Conservation (phyloP, 2,329 filamentous ascomycete genomes). For the Piedraia hortae region DNA sequence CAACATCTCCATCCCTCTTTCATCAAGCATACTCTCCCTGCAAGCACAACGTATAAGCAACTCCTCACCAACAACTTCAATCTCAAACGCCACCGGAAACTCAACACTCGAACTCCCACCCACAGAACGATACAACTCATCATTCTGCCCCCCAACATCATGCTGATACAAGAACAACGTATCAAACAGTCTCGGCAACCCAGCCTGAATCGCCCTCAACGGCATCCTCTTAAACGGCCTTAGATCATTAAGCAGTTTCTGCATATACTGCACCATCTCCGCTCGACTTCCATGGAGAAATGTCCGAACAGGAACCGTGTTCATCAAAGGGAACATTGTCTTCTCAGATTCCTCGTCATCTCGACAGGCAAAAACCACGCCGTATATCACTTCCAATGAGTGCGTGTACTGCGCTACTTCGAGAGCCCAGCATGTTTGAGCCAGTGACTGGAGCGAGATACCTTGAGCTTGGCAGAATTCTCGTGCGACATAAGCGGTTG, state of each 20-base stretch:
- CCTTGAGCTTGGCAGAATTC: slow-evolving; percentile 36
- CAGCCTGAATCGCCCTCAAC: slow-evolving; percentile 38
- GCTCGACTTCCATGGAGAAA: slow-evolving; percentile 39
- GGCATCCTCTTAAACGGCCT: slow-evolving; percentile 52
- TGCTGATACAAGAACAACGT: slow-evolving; percentile 40
- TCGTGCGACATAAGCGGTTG: slow-evolving; percentile 15
- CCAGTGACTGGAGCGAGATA: slow-evolving; percentile 49
- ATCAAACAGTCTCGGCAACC: slow-evolving; percentile 24
- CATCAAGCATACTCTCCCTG: slow-evolving; percentile 27
- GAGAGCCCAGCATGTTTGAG: slow-evolving; percentile 49
- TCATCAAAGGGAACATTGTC: slow-evolving; percentile 73
- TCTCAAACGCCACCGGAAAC: slow-evolving; percentile 58
- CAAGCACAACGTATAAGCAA: slow-evolving; percentile 49
- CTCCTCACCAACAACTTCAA: slow-evolving; percentile 30
- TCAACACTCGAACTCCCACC: slow-evolving; percentile 41
- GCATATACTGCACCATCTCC: slow-evolving; percentile 44
- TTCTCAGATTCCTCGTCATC: slow-evolving; percentile 40
- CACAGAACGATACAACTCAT: slow-evolving; percentile 31
- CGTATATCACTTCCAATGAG: slow-evolving; percentile 52
- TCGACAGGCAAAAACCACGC: slow-evolving; percentile 61
- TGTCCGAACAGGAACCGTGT: slow-evolving; percentile 50
- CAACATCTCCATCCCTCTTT: slow-evolving; percentile 21
- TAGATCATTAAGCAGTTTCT: slow-evolving; percentile 38
- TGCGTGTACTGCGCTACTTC: slow-evolving; percentile 34
- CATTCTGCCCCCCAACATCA: slow-evolving; percentile 13